Base-by-base conservation (phyloP, 176 grass and related monocot species). In the Eragrostis nindensis region DNA sequence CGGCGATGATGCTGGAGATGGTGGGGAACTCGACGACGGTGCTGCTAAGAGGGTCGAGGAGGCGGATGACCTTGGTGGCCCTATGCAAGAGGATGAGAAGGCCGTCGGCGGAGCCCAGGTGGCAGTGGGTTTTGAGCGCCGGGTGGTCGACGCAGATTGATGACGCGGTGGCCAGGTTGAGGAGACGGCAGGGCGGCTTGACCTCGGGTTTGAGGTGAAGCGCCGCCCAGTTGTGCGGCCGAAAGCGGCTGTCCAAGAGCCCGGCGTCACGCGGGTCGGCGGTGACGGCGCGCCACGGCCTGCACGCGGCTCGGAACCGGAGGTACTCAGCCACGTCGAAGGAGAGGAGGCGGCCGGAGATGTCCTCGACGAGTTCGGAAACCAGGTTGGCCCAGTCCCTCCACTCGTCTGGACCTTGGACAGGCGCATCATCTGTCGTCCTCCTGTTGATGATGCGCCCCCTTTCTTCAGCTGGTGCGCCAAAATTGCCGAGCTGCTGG, bases 81-180 rank as follows among this genome's bases (percentile, higher is more conserved):
- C 36, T 57, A 29, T 57, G 5, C 11, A 7, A 15, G 3, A 57
- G 49, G 30, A 74, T 0, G 32, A 74, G 71, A 50, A 57, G 71
- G 50, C 32, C 32, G 12, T 74, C 32, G 11, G 21, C 71, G 8
- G 19, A 11, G 11, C 50, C 9, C 10, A 56, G 0, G 50, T 56
- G 52, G 71, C 11, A 38, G 71, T 74, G 32, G 19, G 50, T 41
- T 18, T n/a, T 18, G 73, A 76, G 38, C n/a, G 25, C 73, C 73
- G 54, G 32, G 14, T 61, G 54, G 53, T 27, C n/a, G 7, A 61
- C 7, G 13, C 2, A 3, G 3, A 36, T 2, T 3, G 3, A 61
- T 10, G 54, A 36, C 2, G 19, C 38, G 6, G 54, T 60, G 73
- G 73, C n/a, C 3, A 72, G 13, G 68, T 73, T 62, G 42, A 71